These are phyloP conservation scores for Monosporascus sp. DNA, from an alignment of 2,329 filamentous ascomycete species.

Conservation along the genomic window DNA sequence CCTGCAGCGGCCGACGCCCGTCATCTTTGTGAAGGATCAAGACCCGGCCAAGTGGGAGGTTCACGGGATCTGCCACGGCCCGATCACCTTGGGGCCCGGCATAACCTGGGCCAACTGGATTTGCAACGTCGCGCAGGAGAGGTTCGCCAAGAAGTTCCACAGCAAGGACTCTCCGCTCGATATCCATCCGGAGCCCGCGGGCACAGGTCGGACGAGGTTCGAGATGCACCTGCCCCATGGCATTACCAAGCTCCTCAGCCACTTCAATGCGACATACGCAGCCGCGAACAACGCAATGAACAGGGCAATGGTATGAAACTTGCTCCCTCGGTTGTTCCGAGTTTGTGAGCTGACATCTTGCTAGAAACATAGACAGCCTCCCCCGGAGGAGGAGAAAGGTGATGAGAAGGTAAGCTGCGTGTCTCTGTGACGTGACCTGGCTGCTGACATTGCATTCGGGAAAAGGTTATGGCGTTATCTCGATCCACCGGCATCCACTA, in stretches of 20 bases:
- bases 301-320: too few species aligned
- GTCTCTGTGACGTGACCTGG: too few species aligned
- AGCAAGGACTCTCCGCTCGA: not conserved
- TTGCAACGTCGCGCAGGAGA: not conserved
- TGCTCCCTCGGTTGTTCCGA: too few species aligned
- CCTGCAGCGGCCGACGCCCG: too few species aligned
- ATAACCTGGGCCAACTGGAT: slow-evolving; percentile 6
- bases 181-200: not conserved
- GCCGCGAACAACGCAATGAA: too few species aligned
- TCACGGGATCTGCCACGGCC: not conserved
- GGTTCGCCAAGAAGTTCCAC: too few species aligned
- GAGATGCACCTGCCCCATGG: slow-evolving; percentile 3
- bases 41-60: not conserved
- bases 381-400: too few species aligned
- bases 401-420: too few species aligned
- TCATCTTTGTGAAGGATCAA: too few species aligned
- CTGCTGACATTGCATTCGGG: not conserved
- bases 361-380: too few species aligned
- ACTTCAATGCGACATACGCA: too few species aligned
- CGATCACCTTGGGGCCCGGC: slow-evolving; percentile 4
- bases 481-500: slow-evolving; percentile 6
- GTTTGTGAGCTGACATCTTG: too few species aligned
- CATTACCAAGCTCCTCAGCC: not conserved
- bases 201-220: not conserved
- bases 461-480: slow-evolving; percentile 1